These are phyloP conservation scores for Boletus edulis DNA, from an alignment of 768 basidiomycete species.

Conservation along the genomic window DNA sequence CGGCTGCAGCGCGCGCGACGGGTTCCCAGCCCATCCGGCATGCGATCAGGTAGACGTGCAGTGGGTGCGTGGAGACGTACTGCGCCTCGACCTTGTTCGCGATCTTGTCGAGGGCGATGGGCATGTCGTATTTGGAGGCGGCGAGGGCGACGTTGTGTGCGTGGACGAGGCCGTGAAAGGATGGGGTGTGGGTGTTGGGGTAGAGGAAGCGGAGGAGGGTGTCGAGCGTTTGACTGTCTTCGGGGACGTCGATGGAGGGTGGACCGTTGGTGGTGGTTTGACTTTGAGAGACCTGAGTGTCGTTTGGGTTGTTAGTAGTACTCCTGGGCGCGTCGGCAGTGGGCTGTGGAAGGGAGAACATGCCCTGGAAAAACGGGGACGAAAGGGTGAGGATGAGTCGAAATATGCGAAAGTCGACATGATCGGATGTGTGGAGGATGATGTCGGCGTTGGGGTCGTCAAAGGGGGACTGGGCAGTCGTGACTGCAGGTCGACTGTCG, in stretches of 20 bases:
- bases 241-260: neutral
- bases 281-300: too few species aligned
- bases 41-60: constrained; percentile 1
- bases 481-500: neutral
- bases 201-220: constrained; percentile 7
- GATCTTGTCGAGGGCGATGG: constrained; percentile 1
- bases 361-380: constrained; percentile 1
- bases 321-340: too few species aligned
- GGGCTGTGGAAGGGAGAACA: constrained; percentile 6
- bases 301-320: too few species aligned
- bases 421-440: constrained; percentile 3
- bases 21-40: constrained; percentile 1
- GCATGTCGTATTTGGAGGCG: constrained; percentile 4
- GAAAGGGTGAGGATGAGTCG: constrained; percentile 3
- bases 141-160: constrained; percentile 1
- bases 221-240: constrained; percentile 1
- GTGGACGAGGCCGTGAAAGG: neutral
- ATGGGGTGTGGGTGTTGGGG: neutral
- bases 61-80: neutral
- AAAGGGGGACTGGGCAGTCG: neutral
- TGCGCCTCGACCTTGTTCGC: neutral
- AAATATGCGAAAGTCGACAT: constrained; percentile 1
- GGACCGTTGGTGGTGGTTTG: neutral
- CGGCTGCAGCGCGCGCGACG: neutral
- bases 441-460: constrained; percentile 1